These are phyloP conservation scores for Nelumbo lutea DNA, from an alignment of 164 flowering plant species.

Conservation along the genomic window DNA sequence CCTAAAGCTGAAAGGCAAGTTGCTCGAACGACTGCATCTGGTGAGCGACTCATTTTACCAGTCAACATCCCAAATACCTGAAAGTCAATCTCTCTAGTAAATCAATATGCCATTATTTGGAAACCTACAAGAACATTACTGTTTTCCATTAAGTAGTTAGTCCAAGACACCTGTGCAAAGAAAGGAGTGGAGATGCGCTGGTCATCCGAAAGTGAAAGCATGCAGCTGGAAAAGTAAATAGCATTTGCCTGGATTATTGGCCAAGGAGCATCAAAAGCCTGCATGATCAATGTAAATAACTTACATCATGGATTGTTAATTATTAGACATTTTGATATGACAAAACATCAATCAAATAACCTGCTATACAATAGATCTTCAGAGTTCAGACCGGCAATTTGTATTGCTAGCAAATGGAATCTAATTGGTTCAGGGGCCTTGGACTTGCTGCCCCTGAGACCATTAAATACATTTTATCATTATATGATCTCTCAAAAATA, in stretches of 20 bases:
- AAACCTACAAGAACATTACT: background rate
- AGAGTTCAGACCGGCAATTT: background rate
- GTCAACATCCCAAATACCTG: constrained; percentile 88
- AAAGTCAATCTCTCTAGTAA: background rate
- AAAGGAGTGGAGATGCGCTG: constrained; percentile 59
- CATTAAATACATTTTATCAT: background rate
- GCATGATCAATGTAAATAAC: constrained; percentile 11
- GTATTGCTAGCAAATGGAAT: too few relatives aligned
- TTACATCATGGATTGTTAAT: background rate
- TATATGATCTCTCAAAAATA: background rate
- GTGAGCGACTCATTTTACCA: constrained; percentile 59
- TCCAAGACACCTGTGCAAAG: constrained; percentile 50
- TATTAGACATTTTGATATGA: background rate
- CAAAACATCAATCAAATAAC: background rate
- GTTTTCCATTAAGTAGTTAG: background rate
- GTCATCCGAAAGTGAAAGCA: constrained; percentile 70
- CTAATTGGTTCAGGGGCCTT: background rate
- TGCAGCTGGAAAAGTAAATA: constrained; percentile 63
- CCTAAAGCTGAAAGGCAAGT: constrained; percentile 73
- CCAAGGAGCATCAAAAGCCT: constrained; percentile 98
- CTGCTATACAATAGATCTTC: background rate
- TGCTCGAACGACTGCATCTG: constrained; percentile 84
- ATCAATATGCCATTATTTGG: too few relatives aligned
- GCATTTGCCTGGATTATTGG: constrained; percentile 94
- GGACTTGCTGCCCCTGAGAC: background rate